Conservation (phyloP, 2,329 filamentous ascomycete genomes). For the Trichophyton equinum region DNA sequence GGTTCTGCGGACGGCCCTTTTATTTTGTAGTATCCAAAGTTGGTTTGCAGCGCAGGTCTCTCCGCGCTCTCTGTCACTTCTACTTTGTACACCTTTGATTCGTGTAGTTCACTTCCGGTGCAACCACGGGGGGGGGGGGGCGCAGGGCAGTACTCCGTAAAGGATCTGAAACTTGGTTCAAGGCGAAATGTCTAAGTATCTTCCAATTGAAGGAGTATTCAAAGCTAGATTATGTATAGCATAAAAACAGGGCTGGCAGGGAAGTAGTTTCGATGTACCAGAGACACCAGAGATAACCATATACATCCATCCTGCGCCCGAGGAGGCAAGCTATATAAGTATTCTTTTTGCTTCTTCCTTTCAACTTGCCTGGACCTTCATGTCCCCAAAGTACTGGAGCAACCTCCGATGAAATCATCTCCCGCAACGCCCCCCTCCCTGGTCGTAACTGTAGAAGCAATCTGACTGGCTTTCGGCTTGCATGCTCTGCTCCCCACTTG, state of each 20-base stretch:
- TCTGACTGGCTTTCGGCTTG: not conserved
- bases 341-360: not conserved
- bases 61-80: not conserved
- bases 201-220: not conserved
- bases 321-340: not conserved
- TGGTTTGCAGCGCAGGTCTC: too few species aligned
- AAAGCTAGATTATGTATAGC: not conserved
- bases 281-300: not conserved
- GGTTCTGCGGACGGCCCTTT: not conserved
- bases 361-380: not conserved
- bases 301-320: not conserved
- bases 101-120: not conserved
- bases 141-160: too few species aligned
- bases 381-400: not conserved
- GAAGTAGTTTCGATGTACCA: not conserved
- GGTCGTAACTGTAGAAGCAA: not conserved
- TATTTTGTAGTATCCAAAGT: not conserved
- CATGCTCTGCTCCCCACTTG: not conserved
- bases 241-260: not conserved
- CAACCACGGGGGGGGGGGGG: not conserved
- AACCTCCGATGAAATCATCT: not conserved
- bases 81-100: not conserved
- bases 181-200: not conserved
- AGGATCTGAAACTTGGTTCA: not conserved
- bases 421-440: not conserved